Evolutionary conservation across 2,329 filamentous ascomycete species (phyloP).

Genomic region (Xylaria sp.): DNA sequence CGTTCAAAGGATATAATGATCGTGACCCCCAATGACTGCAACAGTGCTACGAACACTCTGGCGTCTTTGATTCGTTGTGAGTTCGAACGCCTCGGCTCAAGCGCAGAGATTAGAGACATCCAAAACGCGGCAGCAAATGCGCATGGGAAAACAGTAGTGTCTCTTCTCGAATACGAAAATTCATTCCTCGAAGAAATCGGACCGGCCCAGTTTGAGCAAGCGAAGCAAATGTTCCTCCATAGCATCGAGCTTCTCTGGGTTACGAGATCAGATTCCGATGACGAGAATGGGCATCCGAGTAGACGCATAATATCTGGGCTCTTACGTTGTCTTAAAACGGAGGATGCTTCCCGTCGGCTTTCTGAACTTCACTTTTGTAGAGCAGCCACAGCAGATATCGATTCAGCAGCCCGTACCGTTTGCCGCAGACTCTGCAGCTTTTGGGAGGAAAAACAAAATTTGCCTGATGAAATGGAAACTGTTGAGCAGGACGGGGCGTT

Average conservation of each 20-base stretch:
- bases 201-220: slow-evolving; percentile 13
- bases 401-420: slow-evolving; percentile 14
- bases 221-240: slow-evolving; percentile 17
- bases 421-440: slow-evolving; percentile 11
- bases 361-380: slow-evolving; percentile 22
- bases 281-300: slow-evolving; percentile 5
- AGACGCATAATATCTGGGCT: slow-evolving; percentile 21
- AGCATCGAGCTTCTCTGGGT: slow-evolving; percentile 24
- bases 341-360: slow-evolving; percentile 21
- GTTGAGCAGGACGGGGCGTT: slow-evolving; percentile 19
- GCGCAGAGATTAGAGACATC: slow-evolving; percentile 4
- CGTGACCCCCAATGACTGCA: slow-evolving; percentile 6
- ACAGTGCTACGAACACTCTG: slow-evolving; percentile 6
- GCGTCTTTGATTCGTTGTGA: not conserved
- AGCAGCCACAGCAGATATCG: slow-evolving; percentile 1
- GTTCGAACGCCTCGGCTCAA: not conserved
- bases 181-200: slow-evolving; percentile 20
- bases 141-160: slow-evolving; percentile 13
- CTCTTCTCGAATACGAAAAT: slow-evolving; percentile 22
- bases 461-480: slow-evolving; percentile 23
- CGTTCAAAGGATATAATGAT: slow-evolving; percentile 18
- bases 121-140: slow-evolving; percentile 1
- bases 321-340: slow-evolving; percentile 14
- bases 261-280: slow-evolving; percentile 16
- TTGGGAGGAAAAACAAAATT: slow-evolving; percentile 4